phyloP scores from a whole-genome alignment of 2,329 filamentous ascomycete species.

The Huntiella omanensis region DNA sequence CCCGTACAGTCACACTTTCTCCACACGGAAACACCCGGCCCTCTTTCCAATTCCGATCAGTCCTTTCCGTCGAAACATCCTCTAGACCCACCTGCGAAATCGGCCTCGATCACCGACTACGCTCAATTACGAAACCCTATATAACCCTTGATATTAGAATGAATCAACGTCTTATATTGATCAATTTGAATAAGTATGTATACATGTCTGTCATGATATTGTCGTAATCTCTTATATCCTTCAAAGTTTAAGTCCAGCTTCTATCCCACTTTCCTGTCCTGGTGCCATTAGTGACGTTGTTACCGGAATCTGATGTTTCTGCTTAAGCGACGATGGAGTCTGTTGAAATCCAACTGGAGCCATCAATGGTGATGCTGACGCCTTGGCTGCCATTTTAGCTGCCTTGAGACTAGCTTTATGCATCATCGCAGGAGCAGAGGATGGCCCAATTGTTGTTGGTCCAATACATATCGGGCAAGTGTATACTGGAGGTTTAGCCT shows the following conservation, averaged over 20 bases:
- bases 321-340: neutral
- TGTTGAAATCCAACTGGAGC: conserved; percentile 15
- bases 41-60: too few relatives aligned
- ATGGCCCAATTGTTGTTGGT: conserved; percentile 30
- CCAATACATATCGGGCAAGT: conserved; percentile 45
- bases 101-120: too few relatives aligned
- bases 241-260: neutral
- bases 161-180: neutral
- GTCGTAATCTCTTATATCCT: neutral
- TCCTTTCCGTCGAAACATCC: too few relatives aligned
- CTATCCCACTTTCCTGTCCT: neutral
- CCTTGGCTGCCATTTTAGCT: neutral
- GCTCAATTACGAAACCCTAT: too few relatives aligned
- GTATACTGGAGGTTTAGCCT: conserved; percentile 40
- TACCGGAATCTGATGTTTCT: neutral
- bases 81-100: too few relatives aligned
- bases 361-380: conserved; percentile 15
- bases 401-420: neutral
- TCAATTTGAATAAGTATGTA: neutral
- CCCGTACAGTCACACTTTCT: too few relatives aligned
- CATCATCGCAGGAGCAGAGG: conserved; percentile 20
- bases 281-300: neutral
- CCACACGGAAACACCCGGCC: too few relatives aligned
- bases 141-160: too few relatives aligned
- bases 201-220: neutral